Base-by-base conservation (phyloP, 345 rosid species). In the Streptanthus diversifolius region DNA sequence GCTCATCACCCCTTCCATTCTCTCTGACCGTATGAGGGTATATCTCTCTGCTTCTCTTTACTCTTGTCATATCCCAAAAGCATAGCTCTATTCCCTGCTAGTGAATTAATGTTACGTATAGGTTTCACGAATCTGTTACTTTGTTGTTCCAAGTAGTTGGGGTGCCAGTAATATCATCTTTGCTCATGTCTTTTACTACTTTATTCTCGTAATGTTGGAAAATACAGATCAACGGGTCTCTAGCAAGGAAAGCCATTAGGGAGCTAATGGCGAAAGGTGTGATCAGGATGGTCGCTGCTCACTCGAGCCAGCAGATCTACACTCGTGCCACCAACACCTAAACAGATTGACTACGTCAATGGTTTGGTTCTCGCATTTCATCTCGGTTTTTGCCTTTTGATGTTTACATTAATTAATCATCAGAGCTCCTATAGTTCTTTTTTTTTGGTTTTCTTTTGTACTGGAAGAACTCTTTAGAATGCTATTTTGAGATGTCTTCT, bases 21-120 rank as follows among this genome's bases (percentile, higher is more conserved):
- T 88, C 55, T 88, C 90, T 0, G 95, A 90, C 65, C 87, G 97
- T 41, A 11, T 90, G 75, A 83, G 95, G 90, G 95, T 90, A 82
- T 6, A 1, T 18, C 12, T 5, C n/a, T 24, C 13, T 30, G 1
- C 11, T 53, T 13, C 27, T 2, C 2, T 43, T 22, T 11, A 22
- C 55, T 5, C 1, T 49, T 21, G n/a, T 48, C 53, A 19, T 48
- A 8, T 21, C 35, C 14, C 33, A 25, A 8, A 51, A 22, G 6
- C 3, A 36, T 36, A 9, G 14, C 10, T 36, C 1, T 36, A 2
- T 36, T 36, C 40, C 12, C 40, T 36, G 40, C 13, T 4, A 36
- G 13, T 10, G 40, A 36, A 9, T 36, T 2, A 36, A 36, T 36
- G 13, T 36, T 9, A 10, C 40, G 5, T 9, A 36, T 36, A 36